These are phyloP conservation scores for Aspergillus ellipticus DNA, from an alignment of 495 filamentous ascomycete genomes.

Conservation along the genomic window DNA sequence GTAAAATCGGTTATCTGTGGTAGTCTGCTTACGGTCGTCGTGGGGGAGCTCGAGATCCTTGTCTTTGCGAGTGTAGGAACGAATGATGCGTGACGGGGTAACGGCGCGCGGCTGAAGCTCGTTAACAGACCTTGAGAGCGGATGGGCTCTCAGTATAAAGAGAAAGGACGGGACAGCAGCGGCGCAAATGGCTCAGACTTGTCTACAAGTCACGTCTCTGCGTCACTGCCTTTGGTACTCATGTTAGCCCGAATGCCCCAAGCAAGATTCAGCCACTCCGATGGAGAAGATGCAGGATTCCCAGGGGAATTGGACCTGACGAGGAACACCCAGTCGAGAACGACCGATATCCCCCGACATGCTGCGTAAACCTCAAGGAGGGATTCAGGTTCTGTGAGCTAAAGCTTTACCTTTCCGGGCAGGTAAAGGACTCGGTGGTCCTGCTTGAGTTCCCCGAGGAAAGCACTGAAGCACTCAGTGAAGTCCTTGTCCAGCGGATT, in stretches of 20 bases:
- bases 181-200: conserved; percentile 21
- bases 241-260: conserved; percentile 30
- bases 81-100: conserved; percentile 63
- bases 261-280: conserved; percentile 18
- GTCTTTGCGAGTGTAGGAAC: conserved; percentile 46
- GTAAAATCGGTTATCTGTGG: conserved; percentile 19
- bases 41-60: conserved; percentile 39
- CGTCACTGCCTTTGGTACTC: conserved; percentile 26
- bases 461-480: conserved; percentile 15
- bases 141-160: background rate
- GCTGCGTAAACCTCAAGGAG: conserved; percentile 12
- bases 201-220: conserved; percentile 23
- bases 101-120: conserved; percentile 51
- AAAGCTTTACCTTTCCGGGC: conserved; percentile 38
- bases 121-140: conserved; percentile 6
- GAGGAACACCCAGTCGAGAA: conserved; percentile 10
- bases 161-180: conserved; percentile 19
- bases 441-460: conserved; percentile 17
- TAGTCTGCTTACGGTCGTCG: conserved; percentile 38
- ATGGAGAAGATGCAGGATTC: conserved; percentile 11
- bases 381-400: conserved; percentile 13
- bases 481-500: conserved; percentile 14
- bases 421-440: conserved; percentile 11
- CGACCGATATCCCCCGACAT: conserved; percentile 2
- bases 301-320: conserved; percentile 6